Evolutionary conservation across 2,329 filamentous ascomycete species (phyloP).

Genomic region (Cercospora canescens): DNA sequence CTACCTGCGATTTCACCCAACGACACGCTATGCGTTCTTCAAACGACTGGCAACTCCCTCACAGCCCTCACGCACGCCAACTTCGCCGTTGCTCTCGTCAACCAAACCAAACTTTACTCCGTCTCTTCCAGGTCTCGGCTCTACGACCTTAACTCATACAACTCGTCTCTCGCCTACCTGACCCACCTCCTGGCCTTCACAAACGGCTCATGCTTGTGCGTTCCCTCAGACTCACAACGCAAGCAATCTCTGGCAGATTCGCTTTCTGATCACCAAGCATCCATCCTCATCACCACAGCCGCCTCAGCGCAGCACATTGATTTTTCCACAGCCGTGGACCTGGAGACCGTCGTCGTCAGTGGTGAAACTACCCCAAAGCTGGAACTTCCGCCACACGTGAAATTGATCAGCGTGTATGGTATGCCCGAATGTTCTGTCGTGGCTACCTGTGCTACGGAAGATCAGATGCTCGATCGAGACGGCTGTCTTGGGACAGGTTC

Average conservation of each 20-base stretch:
- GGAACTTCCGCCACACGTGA: constrained; percentile 41
- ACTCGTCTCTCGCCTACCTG: constrained; percentile 29
- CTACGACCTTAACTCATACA: constrained; percentile 29
- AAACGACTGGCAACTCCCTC: constrained; percentile 43
- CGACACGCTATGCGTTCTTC: background rate
- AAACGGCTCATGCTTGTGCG: constrained; percentile 20
- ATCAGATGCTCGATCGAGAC: constrained; percentile 29
- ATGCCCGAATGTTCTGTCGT: constrained; percentile 39
- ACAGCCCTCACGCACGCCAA: constrained; percentile 12
- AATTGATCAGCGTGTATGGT: constrained; percentile 46
- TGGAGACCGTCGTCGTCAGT: constrained; percentile 10
- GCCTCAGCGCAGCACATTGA: constrained; percentile 46
- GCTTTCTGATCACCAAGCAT: constrained; percentile 34
- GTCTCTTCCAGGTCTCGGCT: constrained; percentile 13
- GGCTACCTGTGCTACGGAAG: constrained; percentile 1
- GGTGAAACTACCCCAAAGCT: constrained; percentile 44
- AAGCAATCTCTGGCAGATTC: constrained; percentile 53
- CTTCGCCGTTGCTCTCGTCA: constrained; percentile 1
- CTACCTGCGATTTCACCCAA: background rate
- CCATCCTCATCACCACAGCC: constrained; percentile 57
- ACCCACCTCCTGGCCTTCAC: constrained; percentile 23
- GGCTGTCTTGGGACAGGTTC: constrained; percentile 28
- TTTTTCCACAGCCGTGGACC: background rate
- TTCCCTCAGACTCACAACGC: constrained; percentile 45
- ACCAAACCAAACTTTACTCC: constrained; percentile 1